Base-by-base conservation (phyloP, 2,329 filamentous ascomycete species). In the Sodiomyces alkalinus region DNA sequence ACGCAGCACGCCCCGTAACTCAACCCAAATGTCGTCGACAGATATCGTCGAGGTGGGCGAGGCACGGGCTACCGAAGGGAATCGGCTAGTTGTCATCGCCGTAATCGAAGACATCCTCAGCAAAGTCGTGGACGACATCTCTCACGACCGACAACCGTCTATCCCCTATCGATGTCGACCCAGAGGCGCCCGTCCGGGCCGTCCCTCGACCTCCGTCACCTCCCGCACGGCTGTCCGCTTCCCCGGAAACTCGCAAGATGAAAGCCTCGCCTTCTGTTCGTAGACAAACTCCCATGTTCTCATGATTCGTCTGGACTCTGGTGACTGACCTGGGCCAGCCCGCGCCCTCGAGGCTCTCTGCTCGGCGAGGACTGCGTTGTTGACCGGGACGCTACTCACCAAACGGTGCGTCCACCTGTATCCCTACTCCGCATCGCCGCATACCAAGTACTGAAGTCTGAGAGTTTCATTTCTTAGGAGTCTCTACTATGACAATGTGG, bases 401-500 rank as follows among this genome's bases (percentile, higher is more conserved):
- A 79, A 78, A 48, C 68, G 73, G 72, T 75, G 28, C 23, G 49
- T 40, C n/a, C n/a, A n/a, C n/a, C n/a, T n/a, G n/a, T n/a, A n/a
- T 12, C 15, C 11, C 2, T 25, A 6, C 22, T 17, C 17, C 14
- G 9, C 17, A 5, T 17, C 4, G 20, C 15, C 16, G 7, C 11
- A 11, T 6, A 13, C 17, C 5, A 14, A 7, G 10, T 12, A 7
- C 18, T 27, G 6, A 19, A 7, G 7, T 9, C 9, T 11, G 7
- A 19, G 10, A 9, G 14, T n/a, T n/a, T n/a, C n/a, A n/a, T n/a
- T n/a, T n/a, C n/a, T 6, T 16, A 87, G 81, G 35, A 80, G 81
- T 42, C 73, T 92, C 4, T 92, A 76, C 48, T 92, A 92, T 45
- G 72, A 80, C 40, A 66, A 85, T 39, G 70, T 75, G 4, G 64